A percentile compares a stretch with the other conserved stretches of the same genome.
Conservation (phyloP, 2,329 filamentous ascomycete species). For the Aspergillus puulaauensis region DNA sequence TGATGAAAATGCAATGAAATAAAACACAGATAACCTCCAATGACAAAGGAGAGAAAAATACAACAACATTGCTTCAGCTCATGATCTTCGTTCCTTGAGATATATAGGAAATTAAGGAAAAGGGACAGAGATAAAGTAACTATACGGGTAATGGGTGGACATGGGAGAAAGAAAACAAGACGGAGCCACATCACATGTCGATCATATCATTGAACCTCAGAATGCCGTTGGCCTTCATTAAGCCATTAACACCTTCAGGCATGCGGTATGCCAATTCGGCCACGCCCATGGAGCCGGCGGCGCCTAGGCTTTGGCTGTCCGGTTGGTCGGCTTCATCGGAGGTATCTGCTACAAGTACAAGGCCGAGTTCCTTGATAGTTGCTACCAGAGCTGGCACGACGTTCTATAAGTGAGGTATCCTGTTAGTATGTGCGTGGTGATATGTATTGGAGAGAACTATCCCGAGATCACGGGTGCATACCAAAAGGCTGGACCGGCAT, state of each 20-base stretch:
- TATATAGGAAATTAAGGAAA: slow-evolving; percentile 2
- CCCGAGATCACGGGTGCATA: slow-evolving; percentile 47
- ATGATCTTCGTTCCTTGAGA: slow-evolving; percentile 7
- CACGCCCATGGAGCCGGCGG: slow-evolving; percentile 29
- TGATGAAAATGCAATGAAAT: not conserved
- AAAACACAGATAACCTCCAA: slow-evolving; percentile 2
- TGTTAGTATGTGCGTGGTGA: not conserved
- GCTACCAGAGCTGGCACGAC: slow-evolving; percentile 90
- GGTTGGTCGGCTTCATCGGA: slow-evolving; percentile 55
- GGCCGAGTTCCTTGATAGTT: slow-evolving; percentile 88
- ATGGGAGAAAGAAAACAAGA: not conserved
- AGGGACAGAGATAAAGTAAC: not conserved
- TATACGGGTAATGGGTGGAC: slow-evolving; percentile 8
- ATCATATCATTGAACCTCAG: slow-evolving; percentile 92
- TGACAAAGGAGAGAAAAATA: not conserved
- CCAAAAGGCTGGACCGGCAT: slow-evolving; percentile 81
- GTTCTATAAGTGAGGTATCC: slow-evolving; percentile 55
- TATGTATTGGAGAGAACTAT: slow-evolving; percentile 1
- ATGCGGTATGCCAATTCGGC: slow-evolving; percentile 52
- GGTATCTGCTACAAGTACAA: slow-evolving; percentile 88
- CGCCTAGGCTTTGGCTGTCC: slow-evolving; percentile 21
- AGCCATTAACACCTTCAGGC: slow-evolving; percentile 81
- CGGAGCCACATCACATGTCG: slow-evolving; percentile 55
- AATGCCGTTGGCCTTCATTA: slow-evolving; percentile 81
- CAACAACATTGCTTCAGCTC: not conserved